Evolutionary conservation across 2,329 filamentous ascomycete genomes (phyloP).

Genomic region (Penicillium sp.): DNA sequence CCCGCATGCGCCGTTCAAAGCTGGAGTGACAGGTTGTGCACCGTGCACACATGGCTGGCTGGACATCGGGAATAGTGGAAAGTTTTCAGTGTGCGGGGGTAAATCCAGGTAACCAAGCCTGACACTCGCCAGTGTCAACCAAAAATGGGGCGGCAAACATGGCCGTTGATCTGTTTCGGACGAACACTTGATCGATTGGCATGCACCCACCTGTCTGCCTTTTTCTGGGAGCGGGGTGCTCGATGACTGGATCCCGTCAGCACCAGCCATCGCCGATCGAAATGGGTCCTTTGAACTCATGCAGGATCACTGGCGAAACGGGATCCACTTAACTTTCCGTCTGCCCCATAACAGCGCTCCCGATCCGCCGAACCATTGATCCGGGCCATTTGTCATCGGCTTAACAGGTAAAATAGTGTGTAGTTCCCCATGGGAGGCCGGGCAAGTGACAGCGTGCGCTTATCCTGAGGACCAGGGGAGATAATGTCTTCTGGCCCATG

Average conservation of each 20-base stretch:
- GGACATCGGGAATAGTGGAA: neutral
- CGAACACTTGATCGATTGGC: slow-evolving; percentile 16
- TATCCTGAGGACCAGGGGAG: neutral
- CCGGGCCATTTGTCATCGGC: neutral
- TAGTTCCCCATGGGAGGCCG: neutral
- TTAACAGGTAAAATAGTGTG: neutral
- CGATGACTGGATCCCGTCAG: neutral
- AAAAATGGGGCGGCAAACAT: neutral
- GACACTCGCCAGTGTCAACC: neutral
- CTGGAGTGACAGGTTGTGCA: slow-evolving; percentile 1
- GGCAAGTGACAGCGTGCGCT: neutral
- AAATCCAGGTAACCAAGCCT: neutral
- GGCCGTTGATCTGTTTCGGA: slow-evolving; percentile 1
- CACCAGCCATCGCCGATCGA: slow-evolving; percentile 9
- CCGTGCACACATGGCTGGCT: slow-evolving; percentile 20
- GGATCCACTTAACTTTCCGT: slow-evolving; percentile 10
- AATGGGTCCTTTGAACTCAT: slow-evolving; percentile 8
- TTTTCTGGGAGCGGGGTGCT: slow-evolving; percentile 4
- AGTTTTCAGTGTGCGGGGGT: slow-evolving; percentile 1
- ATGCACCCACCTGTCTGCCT: neutral
- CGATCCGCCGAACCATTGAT: slow-evolving; percentile 6
- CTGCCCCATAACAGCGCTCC: slow-evolving; percentile 1
- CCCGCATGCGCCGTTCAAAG: neutral
- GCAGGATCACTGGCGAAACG: slow-evolving; percentile 14
- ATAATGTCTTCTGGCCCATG: neutral